Evolutionary conservation across 2,329 filamentous ascomycete genomes (phyloP).

Genomic region (Alternaria brassicae): DNA sequence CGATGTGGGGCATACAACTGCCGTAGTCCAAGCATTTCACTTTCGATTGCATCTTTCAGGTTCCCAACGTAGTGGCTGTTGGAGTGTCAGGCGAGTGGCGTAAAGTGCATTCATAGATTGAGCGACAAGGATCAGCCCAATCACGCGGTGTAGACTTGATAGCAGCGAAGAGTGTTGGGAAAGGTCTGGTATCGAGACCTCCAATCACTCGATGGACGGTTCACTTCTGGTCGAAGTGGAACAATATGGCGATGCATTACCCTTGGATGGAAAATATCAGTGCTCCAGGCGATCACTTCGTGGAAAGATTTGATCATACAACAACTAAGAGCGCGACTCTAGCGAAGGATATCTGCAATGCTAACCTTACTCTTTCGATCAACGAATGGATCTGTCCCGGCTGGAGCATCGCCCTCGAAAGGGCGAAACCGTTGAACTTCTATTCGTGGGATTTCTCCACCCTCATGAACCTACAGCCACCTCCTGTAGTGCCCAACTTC

Average conservation of each 20-base stretch:
- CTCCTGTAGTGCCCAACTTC: not conserved
- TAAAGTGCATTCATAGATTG: constrained; percentile 9
- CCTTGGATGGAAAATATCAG: not conserved
- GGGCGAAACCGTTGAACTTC: not conserved
- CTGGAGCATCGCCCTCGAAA: not conserved
- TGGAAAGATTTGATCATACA: not conserved
- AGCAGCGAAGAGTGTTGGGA: not conserved
- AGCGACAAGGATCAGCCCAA: constrained; percentile 5
- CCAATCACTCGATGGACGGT: not conserved
- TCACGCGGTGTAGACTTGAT: not conserved
- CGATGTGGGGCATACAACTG: not conserved
- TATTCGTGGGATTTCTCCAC: not conserved
- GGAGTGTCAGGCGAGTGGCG: constrained; percentile 1
- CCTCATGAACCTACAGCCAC: not conserved
- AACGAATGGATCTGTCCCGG: not conserved
- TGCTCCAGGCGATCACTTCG: not conserved
- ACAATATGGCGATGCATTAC: not conserved
- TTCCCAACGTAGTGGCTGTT: not conserved
- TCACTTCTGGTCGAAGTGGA: not conserved
- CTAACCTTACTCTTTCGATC: not conserved
- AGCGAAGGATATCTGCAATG: not conserved
- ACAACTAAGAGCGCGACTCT: not conserved
- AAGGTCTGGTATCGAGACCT: not conserved
- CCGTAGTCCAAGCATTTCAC: not conserved
- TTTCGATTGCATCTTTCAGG: not conserved